phyloP scores from a whole-genome alignment of 202 grass and related monocot genomes.

The Dendrocalamus latiflorus region DNA sequence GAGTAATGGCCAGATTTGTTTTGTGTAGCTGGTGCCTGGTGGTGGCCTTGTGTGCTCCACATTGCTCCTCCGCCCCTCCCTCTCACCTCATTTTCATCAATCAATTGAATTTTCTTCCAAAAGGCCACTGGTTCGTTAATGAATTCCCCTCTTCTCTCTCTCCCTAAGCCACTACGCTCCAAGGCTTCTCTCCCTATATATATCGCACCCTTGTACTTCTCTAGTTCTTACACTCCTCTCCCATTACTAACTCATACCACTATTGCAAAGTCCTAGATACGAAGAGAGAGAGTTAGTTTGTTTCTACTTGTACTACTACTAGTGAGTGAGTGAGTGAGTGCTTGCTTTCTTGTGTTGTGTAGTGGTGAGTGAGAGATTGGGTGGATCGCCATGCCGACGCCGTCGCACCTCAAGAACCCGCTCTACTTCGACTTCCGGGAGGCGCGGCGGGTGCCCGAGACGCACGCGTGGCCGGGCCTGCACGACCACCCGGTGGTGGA shows the following conservation, averaged over 20 bases:
- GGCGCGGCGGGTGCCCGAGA: slow-evolving; percentile 57
- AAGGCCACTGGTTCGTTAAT: neutral
- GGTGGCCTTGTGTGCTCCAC: slow-evolving; percentile 32
- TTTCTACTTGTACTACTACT: neutral
- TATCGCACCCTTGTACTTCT: slow-evolving; percentile 28
- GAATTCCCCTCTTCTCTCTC: neutral
- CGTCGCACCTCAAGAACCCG: slow-evolving; percentile 45
- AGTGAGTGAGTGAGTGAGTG: neutral
- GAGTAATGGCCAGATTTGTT: slow-evolving; percentile 22
- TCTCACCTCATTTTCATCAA: neutral
- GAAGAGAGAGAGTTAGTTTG: neutral
- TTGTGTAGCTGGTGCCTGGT: slow-evolving; percentile 2
- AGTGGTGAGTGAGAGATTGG: neutral
- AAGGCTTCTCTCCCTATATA: slow-evolving; percentile 41
- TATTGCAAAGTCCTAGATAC: slow-evolving; percentile 23
- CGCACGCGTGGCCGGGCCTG: slow-evolving; percentile 65
- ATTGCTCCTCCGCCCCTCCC: slow-evolving; percentile 15
- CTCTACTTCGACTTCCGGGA: slow-evolving; percentile 53
- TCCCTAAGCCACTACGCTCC: slow-evolving; percentile 29
- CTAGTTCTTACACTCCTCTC: slow-evolving; percentile 23
- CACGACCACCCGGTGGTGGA: slow-evolving; percentile 56
- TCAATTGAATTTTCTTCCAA: neutral
- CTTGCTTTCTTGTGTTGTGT: neutral
- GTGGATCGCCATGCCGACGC: slow-evolving; percentile 36
- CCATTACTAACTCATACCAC: neutral